Percentiles rank a stretch among this genome's conserved stretches.
phyloP scores from a whole-genome alignment of 2,329 filamentous ascomycete genomes.

The Aureobasidium lini region DNA sequence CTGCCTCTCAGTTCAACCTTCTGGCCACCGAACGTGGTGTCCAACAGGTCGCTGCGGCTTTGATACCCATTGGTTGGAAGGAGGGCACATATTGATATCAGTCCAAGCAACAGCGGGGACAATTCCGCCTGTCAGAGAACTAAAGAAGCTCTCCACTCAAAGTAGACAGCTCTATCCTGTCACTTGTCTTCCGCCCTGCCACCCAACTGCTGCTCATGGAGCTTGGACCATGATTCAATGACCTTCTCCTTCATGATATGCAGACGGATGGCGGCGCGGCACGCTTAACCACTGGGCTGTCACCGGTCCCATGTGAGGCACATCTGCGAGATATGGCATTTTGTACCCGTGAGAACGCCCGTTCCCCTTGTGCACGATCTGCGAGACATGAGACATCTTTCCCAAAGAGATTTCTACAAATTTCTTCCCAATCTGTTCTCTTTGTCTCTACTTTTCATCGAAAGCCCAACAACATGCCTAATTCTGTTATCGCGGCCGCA shows the following conservation, averaged over 20 bases:
- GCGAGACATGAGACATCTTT: slow-evolving; percentile 1
- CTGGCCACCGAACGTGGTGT: slow-evolving; percentile 90
- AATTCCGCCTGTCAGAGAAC: not conserved
- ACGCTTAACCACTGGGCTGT: slow-evolving; percentile 8
- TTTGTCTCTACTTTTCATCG: not conserved
- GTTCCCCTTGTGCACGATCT: slow-evolving; percentile 1
- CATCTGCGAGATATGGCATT: not conserved
- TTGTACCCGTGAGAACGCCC: slow-evolving; percentile 6
- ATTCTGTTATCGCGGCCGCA: not conserved
- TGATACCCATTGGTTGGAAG: slow-evolving; percentile 80
- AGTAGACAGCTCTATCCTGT: not conserved
- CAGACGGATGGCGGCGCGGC: slow-evolving; percentile 8
- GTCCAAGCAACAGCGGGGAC: not conserved
- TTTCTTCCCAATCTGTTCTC: not conserved
- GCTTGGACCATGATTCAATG: not conserved
- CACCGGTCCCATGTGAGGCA: not conserved
- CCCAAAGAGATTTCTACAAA: not conserved
- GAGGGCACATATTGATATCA: slow-evolving; percentile 36
- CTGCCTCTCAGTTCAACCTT: slow-evolving; percentile 88
- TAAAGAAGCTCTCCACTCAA: not conserved
- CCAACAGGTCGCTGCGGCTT: slow-evolving; percentile 72
- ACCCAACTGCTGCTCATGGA: not conserved
- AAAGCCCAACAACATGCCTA: not conserved
- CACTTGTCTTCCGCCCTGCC: not conserved
- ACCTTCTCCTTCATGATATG: not conserved